Base-by-base conservation (phyloP, 306 rosid species). In the Sechiopsis laciniata region DNA sequence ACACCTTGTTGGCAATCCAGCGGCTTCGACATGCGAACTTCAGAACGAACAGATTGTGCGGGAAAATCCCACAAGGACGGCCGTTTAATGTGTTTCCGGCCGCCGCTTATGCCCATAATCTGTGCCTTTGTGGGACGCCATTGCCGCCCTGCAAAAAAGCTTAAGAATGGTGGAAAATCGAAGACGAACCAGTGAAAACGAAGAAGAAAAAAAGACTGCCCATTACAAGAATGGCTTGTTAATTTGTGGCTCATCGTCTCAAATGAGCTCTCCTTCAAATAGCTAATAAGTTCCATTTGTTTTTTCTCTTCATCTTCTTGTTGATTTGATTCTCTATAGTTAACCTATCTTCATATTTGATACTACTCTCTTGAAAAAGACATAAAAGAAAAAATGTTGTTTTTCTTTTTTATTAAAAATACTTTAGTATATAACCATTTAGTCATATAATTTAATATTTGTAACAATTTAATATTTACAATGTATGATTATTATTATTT, bases 71-170 rank as follows among this genome's bases (percentile, higher is more conserved):
- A 46, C 97, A 94, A 81, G 86, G 83, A 20, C 85, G 90, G 78
- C 99, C 99, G 46, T 78, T 87, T 63, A 91, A 91, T 75, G 73
- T 89, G 75, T 94, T 94, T 75, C 97, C 90, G 10, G 59, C 88
- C 67, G 88, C 76, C 73, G 95, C 99, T 75, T 94, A 94, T 65
- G 88, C 94, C 20, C 96, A 94, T 81, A 94, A 94, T 76, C 75
- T 82, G 67, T 94, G 99, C 80, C 80, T 94, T 32, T 94, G 99
- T 62, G 99, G 97, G 67, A 89, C 85, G 64, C 99, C 97, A 10
- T 77, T 94, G 86, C 86, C 81, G 20, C 92, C 95, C n/a, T 94
- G 99, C 53, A 89, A 82, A 82, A n/a, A 46, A 58, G 10, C 37
- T 24, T 3, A 45, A 45, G 77, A 60, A 48, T 48, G 21, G 40